A percentile compares a stretch with the other conserved stretches of the same genome.
Conservation (phyloP, 2,329 filamentous ascomycete genomes). For the Ceratocystis alfenasii region DNA sequence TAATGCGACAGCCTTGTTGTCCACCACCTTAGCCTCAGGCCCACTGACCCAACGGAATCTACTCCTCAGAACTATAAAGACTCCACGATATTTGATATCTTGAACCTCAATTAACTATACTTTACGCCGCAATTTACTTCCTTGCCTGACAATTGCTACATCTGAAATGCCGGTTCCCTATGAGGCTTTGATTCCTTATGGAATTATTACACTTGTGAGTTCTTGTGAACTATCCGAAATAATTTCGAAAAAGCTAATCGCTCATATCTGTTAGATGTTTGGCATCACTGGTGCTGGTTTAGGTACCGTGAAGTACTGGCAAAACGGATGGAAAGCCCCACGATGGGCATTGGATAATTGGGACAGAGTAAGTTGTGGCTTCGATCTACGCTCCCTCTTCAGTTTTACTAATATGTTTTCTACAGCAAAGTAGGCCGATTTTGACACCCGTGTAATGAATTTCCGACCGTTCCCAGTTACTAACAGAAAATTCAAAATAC, state of each 20-base stretch:
- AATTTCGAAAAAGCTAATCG: conserved; percentile 25
- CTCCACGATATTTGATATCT: not conserved
- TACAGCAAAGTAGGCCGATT: conserved; percentile 42
- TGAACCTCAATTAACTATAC: not conserved
- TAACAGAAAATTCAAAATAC: conserved; percentile 20
- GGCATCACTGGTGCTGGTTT: conserved; percentile 47
- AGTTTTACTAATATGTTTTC: conserved; percentile 26
- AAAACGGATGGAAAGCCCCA: conserved; percentile 49
- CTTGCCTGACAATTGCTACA: not conserved
- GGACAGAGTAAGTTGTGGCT: conserved; percentile 41
- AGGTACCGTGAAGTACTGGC: conserved; percentile 43
- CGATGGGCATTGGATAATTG: conserved; percentile 51
- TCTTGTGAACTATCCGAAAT: conserved; percentile 15
- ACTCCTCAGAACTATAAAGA: not conserved
- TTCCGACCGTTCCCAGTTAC: not conserved
- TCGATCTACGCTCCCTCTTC: not conserved
- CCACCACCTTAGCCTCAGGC: not conserved
- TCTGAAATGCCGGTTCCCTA: conserved; percentile 50
- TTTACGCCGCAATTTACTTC: not conserved
- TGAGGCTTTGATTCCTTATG: conserved; percentile 52
- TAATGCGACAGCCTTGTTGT: not conserved
- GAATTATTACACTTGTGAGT: conserved; percentile 50
- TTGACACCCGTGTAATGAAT: not conserved
- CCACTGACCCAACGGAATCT: not conserved
- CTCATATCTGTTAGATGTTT: conserved; percentile 44